Conservation (phyloP, 2,329 filamentous ascomycete species). For the Zymoseptoria ardabiliae region DNA sequence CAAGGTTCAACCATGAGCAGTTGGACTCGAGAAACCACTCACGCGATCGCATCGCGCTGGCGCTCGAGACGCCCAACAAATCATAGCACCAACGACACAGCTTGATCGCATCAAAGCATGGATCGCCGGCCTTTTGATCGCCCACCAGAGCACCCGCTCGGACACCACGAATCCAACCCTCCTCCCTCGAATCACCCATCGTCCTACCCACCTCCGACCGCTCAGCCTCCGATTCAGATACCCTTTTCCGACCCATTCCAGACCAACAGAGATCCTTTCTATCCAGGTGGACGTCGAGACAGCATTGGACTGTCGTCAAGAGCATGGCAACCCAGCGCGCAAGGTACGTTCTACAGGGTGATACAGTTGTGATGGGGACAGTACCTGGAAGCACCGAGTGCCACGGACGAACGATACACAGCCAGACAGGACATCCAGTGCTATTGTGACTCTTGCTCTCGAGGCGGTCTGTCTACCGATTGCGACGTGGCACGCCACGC, state of each 20-base stretch:
- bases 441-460: background rate
- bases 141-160: conserved; percentile 35
- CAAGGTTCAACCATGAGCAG: background rate
- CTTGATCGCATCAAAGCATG: conserved; percentile 6
- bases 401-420: background rate
- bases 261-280: conserved; percentile 40
- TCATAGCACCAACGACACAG: conserved; percentile 1
- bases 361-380: background rate
- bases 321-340: conserved; percentile 22
- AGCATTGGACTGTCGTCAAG: conserved; percentile 33
- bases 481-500: background rate
- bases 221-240: conserved; percentile 37
- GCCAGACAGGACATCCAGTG: background rate
- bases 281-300: conserved; percentile 34
- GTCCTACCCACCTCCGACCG: conserved; percentile 26
- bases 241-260: conserved; percentile 42
- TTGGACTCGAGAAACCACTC: background rate
- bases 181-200: conserved; percentile 32
- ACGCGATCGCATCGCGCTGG: background rate
- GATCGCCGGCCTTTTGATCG: conserved; percentile 30
- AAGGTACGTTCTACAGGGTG: conserved; percentile 19
- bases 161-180: conserved; percentile 18
- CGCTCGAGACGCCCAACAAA: background rate
- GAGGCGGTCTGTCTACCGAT: background rate
- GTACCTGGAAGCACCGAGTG: background rate